phyloP scores from a whole-genome alignment of 495 filamentous ascomycete species.

The Penicillium cosmopolitanum region DNA sequence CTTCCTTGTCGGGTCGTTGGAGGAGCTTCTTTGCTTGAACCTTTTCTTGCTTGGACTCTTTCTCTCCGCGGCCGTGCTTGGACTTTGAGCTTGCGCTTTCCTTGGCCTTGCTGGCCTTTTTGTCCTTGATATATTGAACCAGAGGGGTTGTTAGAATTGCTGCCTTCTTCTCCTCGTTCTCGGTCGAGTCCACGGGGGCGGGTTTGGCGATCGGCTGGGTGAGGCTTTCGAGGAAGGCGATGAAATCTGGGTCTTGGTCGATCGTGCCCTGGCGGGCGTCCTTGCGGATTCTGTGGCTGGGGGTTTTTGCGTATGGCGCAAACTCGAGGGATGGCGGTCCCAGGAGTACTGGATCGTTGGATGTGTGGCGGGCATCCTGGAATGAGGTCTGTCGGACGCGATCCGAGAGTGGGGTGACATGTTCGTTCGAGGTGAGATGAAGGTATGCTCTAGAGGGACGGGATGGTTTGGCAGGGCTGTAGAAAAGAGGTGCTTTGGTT shows the following conservation, averaged over 20 bases:
- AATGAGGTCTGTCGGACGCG: constrained; percentile 66
- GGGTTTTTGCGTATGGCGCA: constrained; percentile 78
- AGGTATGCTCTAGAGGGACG: constrained; percentile 78
- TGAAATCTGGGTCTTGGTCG: constrained; percentile 94
- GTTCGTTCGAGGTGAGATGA: constrained; percentile 64
- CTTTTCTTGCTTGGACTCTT: constrained; percentile 62
- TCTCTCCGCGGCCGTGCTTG: constrained; percentile 62
- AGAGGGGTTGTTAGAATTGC: constrained; percentile 82
- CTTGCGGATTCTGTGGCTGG: constrained; percentile 66
- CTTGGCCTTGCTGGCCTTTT: constrained; percentile 86
- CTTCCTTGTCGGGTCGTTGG: constrained; percentile 50
- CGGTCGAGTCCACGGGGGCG: constrained; percentile 49
- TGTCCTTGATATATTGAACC: constrained; percentile 87
- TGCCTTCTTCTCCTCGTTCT: constrained; percentile 59
- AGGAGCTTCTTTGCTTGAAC: constrained; percentile 54
- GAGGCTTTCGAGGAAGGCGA: constrained; percentile 84
- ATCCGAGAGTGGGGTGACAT: constrained; percentile 65
- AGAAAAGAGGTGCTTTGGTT: constrained; percentile 5
- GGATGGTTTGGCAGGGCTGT: constrained; percentile 76
- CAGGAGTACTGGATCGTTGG: constrained; percentile 66
- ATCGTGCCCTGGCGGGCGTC: constrained; percentile 93
- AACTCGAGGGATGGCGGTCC: constrained; percentile 80
- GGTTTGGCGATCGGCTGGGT: constrained; percentile 73
- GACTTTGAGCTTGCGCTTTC: constrained; percentile 59
- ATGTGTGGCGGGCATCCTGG: constrained; percentile 73